Evolutionary conservation across 2,329 filamentous ascomycete genomes (phyloP).

Genomic region (Colletotrichum tropicicola): DNA sequence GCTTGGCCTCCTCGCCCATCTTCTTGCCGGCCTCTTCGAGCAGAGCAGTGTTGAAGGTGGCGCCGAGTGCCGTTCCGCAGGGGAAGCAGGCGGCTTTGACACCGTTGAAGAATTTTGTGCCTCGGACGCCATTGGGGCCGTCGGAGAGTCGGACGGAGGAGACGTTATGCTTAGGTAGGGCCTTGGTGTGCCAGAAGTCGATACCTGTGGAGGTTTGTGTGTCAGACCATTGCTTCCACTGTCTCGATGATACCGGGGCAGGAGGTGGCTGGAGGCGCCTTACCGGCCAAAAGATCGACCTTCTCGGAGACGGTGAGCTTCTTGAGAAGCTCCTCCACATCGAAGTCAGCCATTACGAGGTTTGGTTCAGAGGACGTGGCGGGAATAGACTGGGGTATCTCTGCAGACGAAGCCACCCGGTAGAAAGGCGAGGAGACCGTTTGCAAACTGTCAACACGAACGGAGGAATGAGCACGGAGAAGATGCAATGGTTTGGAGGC

Average conservation of each 20-base stretch:
- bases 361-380: not conserved
- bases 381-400: not conserved
- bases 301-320: constrained; percentile 63
- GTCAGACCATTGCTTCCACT: not conserved
- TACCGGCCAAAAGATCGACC: constrained; percentile 61
- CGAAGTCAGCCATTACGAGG: constrained; percentile 50
- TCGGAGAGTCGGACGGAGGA: constrained; percentile 73
- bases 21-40: constrained; percentile 59
- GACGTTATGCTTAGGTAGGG: constrained; percentile 67
- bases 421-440: not conserved
- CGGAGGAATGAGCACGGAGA: not conserved
- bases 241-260: not conserved
- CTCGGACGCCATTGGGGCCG: constrained; percentile 75
- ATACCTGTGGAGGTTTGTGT: constrained; percentile 51
- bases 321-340: constrained; percentile 63
- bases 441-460: not conserved
- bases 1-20: constrained; percentile 62
- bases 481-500: not conserved
- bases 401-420: not conserved
- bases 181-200: constrained; percentile 76
- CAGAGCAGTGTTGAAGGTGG: constrained; percentile 65
- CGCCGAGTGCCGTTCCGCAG: constrained; percentile 65
- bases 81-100: constrained; percentile 68
- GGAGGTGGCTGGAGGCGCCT: constrained; percentile 6
- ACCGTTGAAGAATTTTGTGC: constrained; percentile 74